Evolutionary conservation across 2,329 filamentous ascomycete species (phyloP).

Genomic region (Colletotrichum musicola): DNA sequence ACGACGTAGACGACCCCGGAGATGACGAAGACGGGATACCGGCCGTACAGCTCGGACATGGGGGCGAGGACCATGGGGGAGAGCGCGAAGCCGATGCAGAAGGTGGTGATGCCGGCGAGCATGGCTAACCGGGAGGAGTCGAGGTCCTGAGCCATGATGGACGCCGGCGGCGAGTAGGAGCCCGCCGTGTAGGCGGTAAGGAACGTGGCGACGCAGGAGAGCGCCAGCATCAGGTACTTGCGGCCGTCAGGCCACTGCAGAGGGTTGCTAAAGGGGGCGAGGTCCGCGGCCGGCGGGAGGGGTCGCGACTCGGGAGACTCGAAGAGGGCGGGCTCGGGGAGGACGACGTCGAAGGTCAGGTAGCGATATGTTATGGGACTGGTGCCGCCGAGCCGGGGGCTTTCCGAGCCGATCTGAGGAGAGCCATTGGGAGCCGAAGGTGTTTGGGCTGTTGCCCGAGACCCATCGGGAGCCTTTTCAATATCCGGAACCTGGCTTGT

Average conservation of each 20-base stretch:
- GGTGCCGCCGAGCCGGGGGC: slow-evolving; percentile 7
- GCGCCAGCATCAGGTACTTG: slow-evolving; percentile 77
- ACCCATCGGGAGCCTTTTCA: slow-evolving; percentile 20
- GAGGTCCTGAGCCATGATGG: slow-evolving; percentile 75
- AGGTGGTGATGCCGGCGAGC: slow-evolving; percentile 83
- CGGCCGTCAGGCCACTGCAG: slow-evolving; percentile 77
- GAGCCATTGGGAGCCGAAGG: neutral
- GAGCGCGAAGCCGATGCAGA: slow-evolving; percentile 83
- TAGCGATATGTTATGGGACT: slow-evolving; percentile 54
- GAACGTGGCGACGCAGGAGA: slow-evolving; percentile 82
- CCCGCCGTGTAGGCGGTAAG: slow-evolving; percentile 86
- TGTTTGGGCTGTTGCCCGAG: neutral
- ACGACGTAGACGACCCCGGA: slow-evolving; percentile 79
- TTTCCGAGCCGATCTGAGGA: neutral
- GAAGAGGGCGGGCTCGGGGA: slow-evolving; percentile 47
- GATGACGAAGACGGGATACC: slow-evolving; percentile 83
- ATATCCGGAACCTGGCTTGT: slow-evolving; percentile 4
- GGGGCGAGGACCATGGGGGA: slow-evolving; percentile 92
- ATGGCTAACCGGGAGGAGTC: slow-evolving; percentile 73
- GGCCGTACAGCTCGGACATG: slow-evolving; percentile 88
- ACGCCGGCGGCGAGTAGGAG: slow-evolving; percentile 78
- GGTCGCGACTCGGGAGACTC: slow-evolving; percentile 42
- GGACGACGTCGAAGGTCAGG: slow-evolving; percentile 54
- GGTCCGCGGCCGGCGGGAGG: slow-evolving; percentile 72
- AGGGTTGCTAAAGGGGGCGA: slow-evolving; percentile 76